Conservation (phyloP, 192 early-diverging fungal species). For the Dispira simplex region DNA sequence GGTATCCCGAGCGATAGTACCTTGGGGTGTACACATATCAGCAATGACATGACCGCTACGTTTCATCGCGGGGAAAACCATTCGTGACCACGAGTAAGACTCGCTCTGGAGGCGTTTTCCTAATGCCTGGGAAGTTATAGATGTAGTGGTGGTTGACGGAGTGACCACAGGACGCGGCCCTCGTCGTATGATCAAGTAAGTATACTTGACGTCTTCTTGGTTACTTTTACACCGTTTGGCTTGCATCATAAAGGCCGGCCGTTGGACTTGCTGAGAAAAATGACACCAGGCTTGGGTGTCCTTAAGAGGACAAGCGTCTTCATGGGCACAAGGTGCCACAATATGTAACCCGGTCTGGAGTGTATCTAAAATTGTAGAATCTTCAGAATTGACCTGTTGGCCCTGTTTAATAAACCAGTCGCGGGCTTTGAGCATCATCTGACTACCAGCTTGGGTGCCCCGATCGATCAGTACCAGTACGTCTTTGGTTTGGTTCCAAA, state of each 20-base stretch:
- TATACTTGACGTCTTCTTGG: constrained; percentile 58
- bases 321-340: constrained; percentile 73
- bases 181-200: constrained; percentile 59
- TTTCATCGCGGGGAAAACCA: constrained; percentile 64
- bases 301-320: constrained; percentile 49
- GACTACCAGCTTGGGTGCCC: constrained; percentile 56
- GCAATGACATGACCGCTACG: constrained; percentile 57
- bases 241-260: constrained; percentile 46
- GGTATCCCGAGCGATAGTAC: constrained; percentile 44
- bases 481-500: constrained; percentile 72
- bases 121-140: not conserved
- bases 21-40: constrained; percentile 41
- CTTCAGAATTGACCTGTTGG: constrained; percentile 11
- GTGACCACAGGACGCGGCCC: constrained; percentile 27
- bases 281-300: constrained; percentile 54
- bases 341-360: constrained; percentile 29
- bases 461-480: constrained; percentile 71
- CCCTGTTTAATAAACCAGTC: constrained; percentile 40
- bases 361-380: constrained; percentile 3
- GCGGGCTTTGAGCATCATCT: constrained; percentile 48
- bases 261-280: constrained; percentile 63
- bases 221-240: constrained; percentile 48
- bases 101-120: constrained; percentile 16
- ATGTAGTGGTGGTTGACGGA: constrained; percentile 11
- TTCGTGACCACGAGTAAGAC: constrained; percentile 48